phyloP scores from a whole-genome alignment of 768 basidiomycete genomes.

The Lentinula raphanica region DNA sequence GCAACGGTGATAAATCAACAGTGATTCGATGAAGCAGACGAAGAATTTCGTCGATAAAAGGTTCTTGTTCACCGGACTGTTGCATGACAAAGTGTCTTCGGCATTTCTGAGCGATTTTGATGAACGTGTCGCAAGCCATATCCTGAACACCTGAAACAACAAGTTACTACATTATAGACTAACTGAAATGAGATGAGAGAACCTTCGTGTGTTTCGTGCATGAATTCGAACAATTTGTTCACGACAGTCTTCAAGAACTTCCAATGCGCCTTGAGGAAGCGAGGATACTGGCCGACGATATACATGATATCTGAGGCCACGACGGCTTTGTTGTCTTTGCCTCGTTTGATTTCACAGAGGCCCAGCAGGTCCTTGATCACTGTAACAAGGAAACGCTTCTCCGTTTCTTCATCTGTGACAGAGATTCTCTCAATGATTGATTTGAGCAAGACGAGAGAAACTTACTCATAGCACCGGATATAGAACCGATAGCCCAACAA shows the following conservation, averaged over 20 bases:
- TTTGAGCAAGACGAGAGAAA: slow-evolving; percentile 14
- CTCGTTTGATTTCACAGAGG: slow-evolving; percentile 95
- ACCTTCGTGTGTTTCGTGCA: slow-evolving; percentile 99
- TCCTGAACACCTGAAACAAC: slow-evolving; percentile 89
- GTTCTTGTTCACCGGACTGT: slow-evolving; percentile 94
- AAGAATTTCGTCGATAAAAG: slow-evolving; percentile 96
- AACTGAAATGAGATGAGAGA: neutral
- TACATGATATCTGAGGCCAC: slow-evolving; percentile 97
- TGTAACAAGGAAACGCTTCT: slow-evolving; percentile 97
- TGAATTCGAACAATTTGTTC: slow-evolving; percentile 99
- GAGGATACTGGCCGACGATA: slow-evolving; percentile 98
- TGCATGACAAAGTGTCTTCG: slow-evolving; percentile 98
- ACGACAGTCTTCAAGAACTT: slow-evolving; percentile 99
- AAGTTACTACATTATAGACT: neutral
- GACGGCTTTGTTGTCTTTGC: slow-evolving; percentile 99
- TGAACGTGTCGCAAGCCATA: slow-evolving; percentile 99
- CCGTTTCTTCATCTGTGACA: slow-evolving; percentile 87
- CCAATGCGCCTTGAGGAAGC: slow-evolving; percentile 99
- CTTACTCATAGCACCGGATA: slow-evolving; percentile 98
- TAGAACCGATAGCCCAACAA: slow-evolving; percentile 99
- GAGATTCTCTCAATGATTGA: neutral
- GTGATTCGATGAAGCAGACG: slow-evolving; percentile 90
- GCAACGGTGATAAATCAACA: slow-evolving; percentile 88
- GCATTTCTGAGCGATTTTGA: slow-evolving; percentile 99
- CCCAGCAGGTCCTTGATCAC: slow-evolving; percentile 99